Percentiles rank a stretch among this genome's conserved stretches.
Conservation (phyloP, 1,284 basidiomycete genomes). For the Leucoagaricus sp. region DNA sequence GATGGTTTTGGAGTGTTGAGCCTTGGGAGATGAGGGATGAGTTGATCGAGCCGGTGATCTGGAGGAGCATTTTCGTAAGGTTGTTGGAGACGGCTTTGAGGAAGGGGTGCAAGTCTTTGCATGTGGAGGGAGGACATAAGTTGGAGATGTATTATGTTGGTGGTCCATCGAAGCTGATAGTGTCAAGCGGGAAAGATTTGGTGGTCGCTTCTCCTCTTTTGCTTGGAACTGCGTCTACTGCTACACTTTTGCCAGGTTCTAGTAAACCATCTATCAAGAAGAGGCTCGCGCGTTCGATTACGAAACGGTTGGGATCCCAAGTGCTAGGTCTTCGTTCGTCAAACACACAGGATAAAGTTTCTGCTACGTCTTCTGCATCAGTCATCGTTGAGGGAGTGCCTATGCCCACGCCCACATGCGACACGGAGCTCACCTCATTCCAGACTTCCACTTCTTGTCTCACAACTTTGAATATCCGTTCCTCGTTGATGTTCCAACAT, state of each 20-base stretch:
- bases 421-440: not conserved
- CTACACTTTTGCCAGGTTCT: too few species aligned
- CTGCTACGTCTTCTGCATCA: not conserved
- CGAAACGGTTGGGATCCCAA: not conserved
- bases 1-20: not conserved
- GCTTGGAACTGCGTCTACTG: too few species aligned
- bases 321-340: not conserved
- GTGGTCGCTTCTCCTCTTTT: not conserved
- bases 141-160: not conserved
- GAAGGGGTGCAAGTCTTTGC: not conserved
- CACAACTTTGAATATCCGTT: not conserved
- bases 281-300: slow-evolving; percentile 1
- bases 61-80: not conserved
- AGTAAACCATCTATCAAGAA: not conserved
- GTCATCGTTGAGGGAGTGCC: too few species aligned
- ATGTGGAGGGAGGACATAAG: not conserved
- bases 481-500: slow-evolving; percentile 2
- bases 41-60: not conserved
- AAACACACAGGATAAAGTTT: not conserved
- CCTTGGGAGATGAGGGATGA: not conserved
- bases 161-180: not conserved
- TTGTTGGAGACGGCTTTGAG: slow-evolving; percentile 5
- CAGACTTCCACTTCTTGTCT: not conserved
- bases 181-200: too few species aligned
- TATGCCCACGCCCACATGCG: not conserved